Evolutionary conservation across 305 asterid species (phyloP), one percentile per base, ranked within the genome.

Genomic region (Fraxinus paxiana): DNA sequence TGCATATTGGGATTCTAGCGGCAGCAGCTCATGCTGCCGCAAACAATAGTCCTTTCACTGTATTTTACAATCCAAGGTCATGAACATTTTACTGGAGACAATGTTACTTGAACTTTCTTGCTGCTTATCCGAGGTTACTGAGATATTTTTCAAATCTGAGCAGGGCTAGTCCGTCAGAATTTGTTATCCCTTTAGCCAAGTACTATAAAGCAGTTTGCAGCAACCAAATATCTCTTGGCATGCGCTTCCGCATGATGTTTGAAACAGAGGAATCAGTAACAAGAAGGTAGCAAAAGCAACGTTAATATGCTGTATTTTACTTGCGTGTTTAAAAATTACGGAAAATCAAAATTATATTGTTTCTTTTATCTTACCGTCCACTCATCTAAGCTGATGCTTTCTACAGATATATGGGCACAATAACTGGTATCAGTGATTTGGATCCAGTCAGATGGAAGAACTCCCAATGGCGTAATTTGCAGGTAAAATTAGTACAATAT

Each of bases 11-110:
- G 9, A 89, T 95, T 78, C 89, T 95, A 28, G 98, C 98, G 63
- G 98, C 98, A 6, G 98, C 98, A 1, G 97, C 98, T 76, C 98
- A 95, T 86, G 98, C 98, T 63, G 92, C 97, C 65, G 97, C 98
- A 75, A 95, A 92, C 85, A 93, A 88, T 73, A 95, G 98, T 86
- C 99, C 96, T 0, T 95, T 95, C 86, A 91, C 96, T 0, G 95
- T 95, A 79, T 94, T 94, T 72, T 95, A 92, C 90, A 95, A 95
- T 80, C 99, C 98, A 70, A 91, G 99, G 99, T 93, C 38, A 17
- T n/a, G 56, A 7, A 31, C 33, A 7, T 70, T 34, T 17, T 3
- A 10, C 61, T 70, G 70, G 26, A 59, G 70, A 31, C 56, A 8
- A 5, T 77, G n/a, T 43, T 51, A 73, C 41, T 59, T 59, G 15